Evolutionary conservation across 2,329 filamentous ascomycete genomes (phyloP).

Genomic region (Corniculantispora saksenae): DNA sequence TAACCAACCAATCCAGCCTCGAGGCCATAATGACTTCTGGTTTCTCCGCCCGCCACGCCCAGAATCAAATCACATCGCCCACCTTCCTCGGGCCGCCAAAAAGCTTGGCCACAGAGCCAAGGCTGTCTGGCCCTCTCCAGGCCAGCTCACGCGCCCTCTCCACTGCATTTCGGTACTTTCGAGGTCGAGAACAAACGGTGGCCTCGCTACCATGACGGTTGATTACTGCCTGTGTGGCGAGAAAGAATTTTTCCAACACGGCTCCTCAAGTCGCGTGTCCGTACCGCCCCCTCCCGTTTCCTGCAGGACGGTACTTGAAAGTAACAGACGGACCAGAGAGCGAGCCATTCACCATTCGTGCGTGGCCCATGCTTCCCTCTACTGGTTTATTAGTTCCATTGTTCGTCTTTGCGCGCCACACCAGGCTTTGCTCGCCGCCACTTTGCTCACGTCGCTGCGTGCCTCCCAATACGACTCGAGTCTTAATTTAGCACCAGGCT

Average conservation of each 20-base stretch:
- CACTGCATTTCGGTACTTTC: neutral
- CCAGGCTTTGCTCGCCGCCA: neutral
- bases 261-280: neutral
- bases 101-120: slow-evolving; percentile 14
- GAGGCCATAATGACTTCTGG: too few relatives aligned
- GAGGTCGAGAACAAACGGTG: neutral
- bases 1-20: too few relatives aligned
- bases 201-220: neutral
- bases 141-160: slow-evolving; percentile 4
- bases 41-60: too few relatives aligned
- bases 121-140: neutral
- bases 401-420: neutral
- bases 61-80: neutral
- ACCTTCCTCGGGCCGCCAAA: neutral
- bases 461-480: neutral
- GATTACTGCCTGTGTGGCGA: neutral
- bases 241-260: neutral
- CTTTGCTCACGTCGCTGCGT: neutral
- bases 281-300: neutral
- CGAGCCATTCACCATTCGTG: neutral
- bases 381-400: neutral
- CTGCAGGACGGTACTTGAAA: neutral
- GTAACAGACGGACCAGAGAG: neutral
- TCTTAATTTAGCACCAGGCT: neutral
- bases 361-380: too few relatives aligned